Evolutionary conservation across 2,329 filamentous ascomycete species (phyloP).

Genomic region (Hypoxylon sp.): DNA sequence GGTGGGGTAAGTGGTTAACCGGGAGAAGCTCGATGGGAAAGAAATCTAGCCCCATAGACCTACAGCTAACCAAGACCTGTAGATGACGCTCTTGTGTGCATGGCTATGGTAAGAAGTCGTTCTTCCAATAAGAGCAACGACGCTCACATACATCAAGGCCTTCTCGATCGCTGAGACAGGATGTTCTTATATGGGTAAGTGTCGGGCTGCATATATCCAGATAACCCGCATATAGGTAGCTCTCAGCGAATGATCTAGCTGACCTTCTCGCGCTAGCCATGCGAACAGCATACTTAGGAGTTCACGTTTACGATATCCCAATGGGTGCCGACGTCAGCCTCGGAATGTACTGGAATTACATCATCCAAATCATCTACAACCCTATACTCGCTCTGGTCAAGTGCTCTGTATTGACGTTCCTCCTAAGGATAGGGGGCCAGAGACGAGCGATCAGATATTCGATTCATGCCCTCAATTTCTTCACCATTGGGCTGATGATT

Average conservation of each 20-base stretch:
- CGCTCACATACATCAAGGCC: slow-evolving; percentile 26
- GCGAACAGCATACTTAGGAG: slow-evolving; percentile 41
- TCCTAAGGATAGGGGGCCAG: slow-evolving; percentile 52
- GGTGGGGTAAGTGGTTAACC: slow-evolving; percentile 40
- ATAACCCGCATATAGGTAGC: not conserved
- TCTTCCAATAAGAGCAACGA: not conserved
- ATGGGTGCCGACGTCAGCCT: slow-evolving; percentile 44
- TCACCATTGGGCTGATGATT: slow-evolving; percentile 51
- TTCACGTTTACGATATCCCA: slow-evolving; percentile 45
- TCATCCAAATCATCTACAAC: slow-evolving; percentile 53
- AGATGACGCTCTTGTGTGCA: slow-evolving; percentile 39
- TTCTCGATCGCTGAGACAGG: slow-evolving; percentile 46
- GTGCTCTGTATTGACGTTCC: slow-evolving; percentile 53
- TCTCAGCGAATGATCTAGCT: slow-evolving; percentile 10
- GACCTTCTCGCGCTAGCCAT: slow-evolving; percentile 32
- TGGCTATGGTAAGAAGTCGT: slow-evolving; percentile 31
- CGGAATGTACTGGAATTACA: slow-evolving; percentile 48
- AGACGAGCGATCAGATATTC: slow-evolving; percentile 44
- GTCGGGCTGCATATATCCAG: not conserved
- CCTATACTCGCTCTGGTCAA: slow-evolving; percentile 55
- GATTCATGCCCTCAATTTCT: slow-evolving; percentile 50
- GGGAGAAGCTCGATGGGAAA: not conserved
- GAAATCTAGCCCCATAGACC: not conserved
- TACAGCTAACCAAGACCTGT: slow-evolving; percentile 15
- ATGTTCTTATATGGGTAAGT: slow-evolving; percentile 46